Percentiles rank a stretch among this genome's conserved stretches.
phyloP scores from a whole-genome alignment of 2,329 filamentous ascomycete species.

The Fusarium sp. region DNA sequence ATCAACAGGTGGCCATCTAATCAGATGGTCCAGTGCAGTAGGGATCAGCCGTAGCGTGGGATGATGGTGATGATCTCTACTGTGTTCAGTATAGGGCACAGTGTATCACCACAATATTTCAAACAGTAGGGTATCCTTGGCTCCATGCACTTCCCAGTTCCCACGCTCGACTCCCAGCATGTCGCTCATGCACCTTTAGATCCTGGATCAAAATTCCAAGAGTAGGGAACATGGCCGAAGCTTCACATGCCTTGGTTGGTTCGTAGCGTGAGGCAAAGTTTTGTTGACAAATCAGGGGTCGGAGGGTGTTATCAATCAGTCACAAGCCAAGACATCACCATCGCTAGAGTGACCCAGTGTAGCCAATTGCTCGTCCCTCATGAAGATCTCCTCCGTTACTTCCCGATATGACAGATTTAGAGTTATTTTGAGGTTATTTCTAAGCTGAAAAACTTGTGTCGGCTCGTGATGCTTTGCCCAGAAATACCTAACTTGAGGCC shows the following conservation, averaged over 20 bases:
- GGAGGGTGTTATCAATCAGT: neutral
- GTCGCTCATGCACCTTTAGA: neutral
- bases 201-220: neutral
- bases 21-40: conserved; percentile 26
- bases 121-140: conserved; percentile 1
- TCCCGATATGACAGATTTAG: neutral
- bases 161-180: neutral
- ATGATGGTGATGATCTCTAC: conserved; percentile 5
- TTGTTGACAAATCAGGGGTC: conserved; percentile 2
- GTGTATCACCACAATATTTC: neutral
- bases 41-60: conserved; percentile 16
- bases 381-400: conserved; percentile 2
- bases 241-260: neutral
- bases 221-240: neutral
- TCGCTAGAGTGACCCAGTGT: neutral
- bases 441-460: neutral
- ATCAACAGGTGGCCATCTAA: conserved; percentile 26
- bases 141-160: neutral
- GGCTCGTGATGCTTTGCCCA: neutral
- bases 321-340: neutral
- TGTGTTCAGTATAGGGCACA: neutral
- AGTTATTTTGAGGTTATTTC: neutral
- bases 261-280: neutral
- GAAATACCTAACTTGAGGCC: neutral
- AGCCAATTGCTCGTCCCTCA: neutral